Evolutionary conservation across 139 green algal genomes (phyloP), one percentile per base, ranked within the genome.

Genomic region (Picochlorum sp.): DNA sequence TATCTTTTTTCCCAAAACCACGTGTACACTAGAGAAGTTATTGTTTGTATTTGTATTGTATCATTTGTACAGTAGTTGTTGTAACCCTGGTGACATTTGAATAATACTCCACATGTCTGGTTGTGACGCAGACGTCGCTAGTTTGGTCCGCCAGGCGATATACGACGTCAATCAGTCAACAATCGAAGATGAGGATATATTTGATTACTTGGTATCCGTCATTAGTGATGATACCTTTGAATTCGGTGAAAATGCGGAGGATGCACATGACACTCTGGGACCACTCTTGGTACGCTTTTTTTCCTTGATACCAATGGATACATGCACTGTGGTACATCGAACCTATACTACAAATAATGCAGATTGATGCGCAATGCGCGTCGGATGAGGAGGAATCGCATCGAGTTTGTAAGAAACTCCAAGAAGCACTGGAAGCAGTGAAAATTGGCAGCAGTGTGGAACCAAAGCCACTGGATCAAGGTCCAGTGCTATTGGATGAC

Each of bases 401-500:
- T 14, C 45, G 69, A 4, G 20, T 70, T 6, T 79, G 72, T 62
- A 16, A 26, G 9, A 11, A 38, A 51, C 72, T 79, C 44, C 66
- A 69, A 34, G 37, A 26, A 45, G 18, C 64, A 37, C n/a, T 77
- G 14, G 26, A 62, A 47, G 30, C 45, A 52, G 49, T 34, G 57
- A 20, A 54, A 9, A 20, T 13, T 54, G 47, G 18, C 6, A 54
- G 47, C 18, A 54, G 47, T 20, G 69, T 56, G 44, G 65, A 13
- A 60, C 60, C 4, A 41, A 41, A 41, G 34, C 34, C 34, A 41
- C 60, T 77, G 45, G 65, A 45, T 24, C 61, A 70, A n/a, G 77
- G 77, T 7, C 77, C 77, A 1, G 58, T 83, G n/a, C 47, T 74
- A 8, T 65, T 84, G 63, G 67, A 68, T 20, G 45, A 59, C 6